phyloP scores from a whole-genome alignment of 169 alveolate genomes.

The Plasmodium knowlesi region DNA sequence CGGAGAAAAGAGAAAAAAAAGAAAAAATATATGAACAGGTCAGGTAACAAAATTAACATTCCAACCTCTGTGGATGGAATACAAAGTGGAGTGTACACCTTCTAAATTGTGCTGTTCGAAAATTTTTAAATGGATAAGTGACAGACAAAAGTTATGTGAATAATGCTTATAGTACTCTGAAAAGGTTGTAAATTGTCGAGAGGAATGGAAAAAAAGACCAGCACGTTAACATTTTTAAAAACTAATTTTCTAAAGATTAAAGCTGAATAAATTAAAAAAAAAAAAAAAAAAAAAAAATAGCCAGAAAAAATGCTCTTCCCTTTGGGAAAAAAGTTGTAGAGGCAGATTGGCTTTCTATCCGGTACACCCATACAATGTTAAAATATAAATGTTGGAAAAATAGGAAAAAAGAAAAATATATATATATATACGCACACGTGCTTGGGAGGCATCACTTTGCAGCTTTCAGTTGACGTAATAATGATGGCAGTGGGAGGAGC shows the following conservation, averaged over 20 bases:
- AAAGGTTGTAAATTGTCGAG: neutral
- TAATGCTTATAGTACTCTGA: neutral
- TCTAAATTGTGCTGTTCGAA: neutral
- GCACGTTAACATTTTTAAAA: neutral
- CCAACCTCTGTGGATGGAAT: neutral
- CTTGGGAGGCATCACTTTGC: neutral
- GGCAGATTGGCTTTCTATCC: neutral
- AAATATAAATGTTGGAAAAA: neutral
- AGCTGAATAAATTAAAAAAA: conserved; percentile 6
- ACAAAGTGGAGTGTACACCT: neutral
- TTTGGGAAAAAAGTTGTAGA: neutral
- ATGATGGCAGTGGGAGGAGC: neutral
- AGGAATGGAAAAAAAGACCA: neutral
- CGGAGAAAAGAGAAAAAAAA: neutral
- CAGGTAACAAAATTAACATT: neutral
- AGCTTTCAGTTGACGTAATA: conserved; percentile 1
- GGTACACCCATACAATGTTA: neutral
- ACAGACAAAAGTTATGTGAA: neutral
- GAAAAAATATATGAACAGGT: conserved; percentile 1
- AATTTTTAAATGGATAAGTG: neutral
- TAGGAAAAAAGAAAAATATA: neutral
- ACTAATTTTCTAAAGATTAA: neutral
- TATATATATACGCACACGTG: neutral
- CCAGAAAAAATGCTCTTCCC: neutral
- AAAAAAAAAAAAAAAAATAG: neutral